phyloP scores from a whole-genome alignment of 495 filamentous ascomycete genomes.

The Aspergillus sclerotioniger region DNA sequence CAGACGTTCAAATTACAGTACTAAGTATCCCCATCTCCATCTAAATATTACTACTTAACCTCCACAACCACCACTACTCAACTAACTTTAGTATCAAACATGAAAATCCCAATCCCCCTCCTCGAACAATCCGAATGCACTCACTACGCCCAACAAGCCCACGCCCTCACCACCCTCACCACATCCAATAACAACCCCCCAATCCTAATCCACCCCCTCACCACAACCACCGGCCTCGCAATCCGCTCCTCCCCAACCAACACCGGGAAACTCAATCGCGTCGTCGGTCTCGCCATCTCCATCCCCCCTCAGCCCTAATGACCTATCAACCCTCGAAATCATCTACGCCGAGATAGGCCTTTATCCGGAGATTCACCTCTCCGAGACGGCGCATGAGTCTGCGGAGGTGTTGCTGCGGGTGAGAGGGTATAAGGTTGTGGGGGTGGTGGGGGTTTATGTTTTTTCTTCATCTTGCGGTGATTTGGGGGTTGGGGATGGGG shows the following conservation, averaged over 20 bases:
- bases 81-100: too few species aligned
- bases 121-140: not conserved
- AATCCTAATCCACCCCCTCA: not conserved
- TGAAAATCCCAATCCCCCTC: not conserved
- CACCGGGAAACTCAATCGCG: constrained; percentile 18
- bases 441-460: constrained; percentile 19
- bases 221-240: not conserved
- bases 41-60: too few species aligned
- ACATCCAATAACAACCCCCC: not conserved
- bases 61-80: too few species aligned
- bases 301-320: constrained; percentile 11
- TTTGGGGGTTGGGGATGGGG: constrained; percentile 5
- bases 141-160: not conserved
- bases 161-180: not conserved
- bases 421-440: constrained; percentile 13
- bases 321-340: constrained; percentile 13
- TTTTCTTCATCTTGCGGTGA: constrained; percentile 8
- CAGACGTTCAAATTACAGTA: too few species aligned
- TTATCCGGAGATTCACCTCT: constrained; percentile 17
- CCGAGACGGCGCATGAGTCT: constrained; percentile 19
- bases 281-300: constrained; percentile 20
- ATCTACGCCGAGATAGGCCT: constrained; percentile 9
- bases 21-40: too few species aligned
- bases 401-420: constrained; percentile 10
- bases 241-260: not conserved